These are phyloP conservation scores for Phaeomoniella chlamydospora DNA, from an alignment of 2,329 filamentous ascomycete species.

Conservation along the genomic window DNA sequence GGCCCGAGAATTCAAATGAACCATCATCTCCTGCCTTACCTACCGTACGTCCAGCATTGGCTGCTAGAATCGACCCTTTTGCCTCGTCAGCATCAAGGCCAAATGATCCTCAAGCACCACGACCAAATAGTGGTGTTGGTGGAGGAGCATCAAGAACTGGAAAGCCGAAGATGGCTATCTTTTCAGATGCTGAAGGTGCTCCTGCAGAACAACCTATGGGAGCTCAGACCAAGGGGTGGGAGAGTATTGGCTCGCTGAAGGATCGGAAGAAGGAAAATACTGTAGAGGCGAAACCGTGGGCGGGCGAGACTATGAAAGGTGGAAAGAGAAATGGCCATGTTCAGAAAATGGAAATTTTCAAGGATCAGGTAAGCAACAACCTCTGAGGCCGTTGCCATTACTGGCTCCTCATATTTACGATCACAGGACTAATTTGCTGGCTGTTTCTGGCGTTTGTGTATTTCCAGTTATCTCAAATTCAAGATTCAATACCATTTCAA, in stretches of 20 bases:
- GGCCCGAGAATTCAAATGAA: conserved; percentile 44
- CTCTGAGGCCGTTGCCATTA: conserved; percentile 34
- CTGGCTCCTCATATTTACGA: conserved; percentile 61
- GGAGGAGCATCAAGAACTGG: conserved; percentile 45
- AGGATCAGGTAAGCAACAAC: conserved; percentile 64
- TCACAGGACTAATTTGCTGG: conserved; percentile 85
- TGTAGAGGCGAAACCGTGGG: conserved; percentile 78
- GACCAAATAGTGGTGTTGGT: conserved; percentile 31
- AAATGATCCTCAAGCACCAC: conserved; percentile 43
- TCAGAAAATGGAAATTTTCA: conserved; percentile 83
- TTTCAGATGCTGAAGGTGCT: conserved; percentile 56
- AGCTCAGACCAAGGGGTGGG: conserved; percentile 61
- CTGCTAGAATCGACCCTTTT: conserved; percentile 76
- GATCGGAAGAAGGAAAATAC: conserved; percentile 91
- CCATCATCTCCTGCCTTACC: conserved; percentile 82
- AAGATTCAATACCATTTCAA: conserved; percentile 30
- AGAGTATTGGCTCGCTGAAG: conserved; percentile 72
- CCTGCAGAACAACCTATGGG: conserved; percentile 40
- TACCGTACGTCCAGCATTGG: conserved; percentile 66
- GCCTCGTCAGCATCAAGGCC: conserved; percentile 29
- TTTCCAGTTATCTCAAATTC: conserved; percentile 24
- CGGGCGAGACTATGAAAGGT: conserved; percentile 75
- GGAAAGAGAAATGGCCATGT: conserved; percentile 65
- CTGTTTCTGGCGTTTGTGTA: conserved; percentile 36
- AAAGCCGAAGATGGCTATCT: conserved; percentile 77